Evolutionary conservation across 164 flowering plant genomes (phyloP).

Genomic region (Houttuynia cordata): DNA sequence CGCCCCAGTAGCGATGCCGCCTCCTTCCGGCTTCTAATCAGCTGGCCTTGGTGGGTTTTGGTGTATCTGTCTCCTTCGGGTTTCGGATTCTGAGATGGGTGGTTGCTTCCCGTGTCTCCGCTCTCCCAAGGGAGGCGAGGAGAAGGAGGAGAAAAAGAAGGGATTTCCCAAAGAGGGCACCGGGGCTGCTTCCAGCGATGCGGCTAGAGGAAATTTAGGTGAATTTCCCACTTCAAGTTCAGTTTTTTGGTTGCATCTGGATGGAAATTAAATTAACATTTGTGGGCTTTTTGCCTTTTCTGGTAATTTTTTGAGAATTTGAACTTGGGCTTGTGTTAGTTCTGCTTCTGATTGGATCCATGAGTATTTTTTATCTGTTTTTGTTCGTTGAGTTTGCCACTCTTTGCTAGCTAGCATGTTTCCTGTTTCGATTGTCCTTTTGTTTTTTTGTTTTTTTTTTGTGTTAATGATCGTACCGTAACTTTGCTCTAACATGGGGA

Average conservation of each 20-base stretch:
- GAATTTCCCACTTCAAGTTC: not conserved
- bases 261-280: not conserved
- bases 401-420: not conserved
- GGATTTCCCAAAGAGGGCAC: not conserved
- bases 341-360: not conserved
- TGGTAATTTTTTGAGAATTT: not conserved
- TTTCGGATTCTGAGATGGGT: not conserved
- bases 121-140: not conserved
- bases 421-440: too few species aligned
- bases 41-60: not conserved
- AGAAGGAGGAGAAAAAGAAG: not conserved
- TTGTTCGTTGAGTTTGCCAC: not conserved
- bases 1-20: too few species aligned
- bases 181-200: not conserved
- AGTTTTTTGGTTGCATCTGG: not conserved
- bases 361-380: not conserved
- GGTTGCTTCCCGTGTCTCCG: constrained; percentile 1
- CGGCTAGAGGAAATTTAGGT: not conserved
- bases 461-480: not conserved
- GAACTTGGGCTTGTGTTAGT: not conserved
- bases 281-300: not conserved
- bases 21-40: not conserved
- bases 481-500: too few species aligned
- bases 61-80: too few species aligned
- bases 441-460: too few species aligned